Percentiles rank a stretch among this genome's conserved stretches.
Evolutionary conservation across 2,329 filamentous ascomycete genomes (phyloP).

Genomic region (Penicillium sp.): DNA sequence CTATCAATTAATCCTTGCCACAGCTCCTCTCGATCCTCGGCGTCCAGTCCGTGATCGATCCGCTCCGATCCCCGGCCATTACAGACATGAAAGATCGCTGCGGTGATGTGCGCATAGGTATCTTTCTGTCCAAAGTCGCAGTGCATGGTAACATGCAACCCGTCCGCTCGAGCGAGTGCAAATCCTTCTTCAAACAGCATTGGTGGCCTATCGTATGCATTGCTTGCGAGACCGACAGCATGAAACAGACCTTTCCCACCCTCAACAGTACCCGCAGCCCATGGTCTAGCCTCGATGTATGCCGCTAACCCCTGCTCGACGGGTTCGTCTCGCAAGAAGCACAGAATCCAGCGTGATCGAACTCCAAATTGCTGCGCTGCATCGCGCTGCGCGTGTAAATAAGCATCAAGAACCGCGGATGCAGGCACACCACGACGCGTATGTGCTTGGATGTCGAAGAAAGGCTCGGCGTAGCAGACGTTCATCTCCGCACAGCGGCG

Average conservation of each 20-base stretch:
- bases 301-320: conserved; percentile 40
- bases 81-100: conserved; percentile 35
- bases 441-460: conserved; percentile 47
- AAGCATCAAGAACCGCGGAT: conserved; percentile 35
- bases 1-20: conserved; percentile 32
- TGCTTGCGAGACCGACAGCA: conserved; percentile 49
- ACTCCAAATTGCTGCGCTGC: conserved; percentile 29
- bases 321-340: conserved; percentile 44
- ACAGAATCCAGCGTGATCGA: conserved; percentile 41
- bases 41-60: conserved; percentile 47
- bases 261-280: conserved; percentile 18
- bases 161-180: conserved; percentile 22
- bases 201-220: conserved; percentile 48
- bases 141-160: conserved; percentile 46
- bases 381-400: conserved; percentile 34
- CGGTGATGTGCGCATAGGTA: conserved; percentile 44
- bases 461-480: conserved; percentile 43
- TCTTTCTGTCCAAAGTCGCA: conserved; percentile 54
- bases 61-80: conserved; percentile 32
- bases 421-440: conserved; percentile 37
- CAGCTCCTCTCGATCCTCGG: conserved; percentile 34
- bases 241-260: conserved; percentile 42
- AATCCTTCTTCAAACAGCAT: conserved; percentile 46
- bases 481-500: conserved; percentile 34
- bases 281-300: conserved; percentile 41